Conservation (phyloP, 179 eudicot genomes). For the Dionaea muscipula region DNA sequence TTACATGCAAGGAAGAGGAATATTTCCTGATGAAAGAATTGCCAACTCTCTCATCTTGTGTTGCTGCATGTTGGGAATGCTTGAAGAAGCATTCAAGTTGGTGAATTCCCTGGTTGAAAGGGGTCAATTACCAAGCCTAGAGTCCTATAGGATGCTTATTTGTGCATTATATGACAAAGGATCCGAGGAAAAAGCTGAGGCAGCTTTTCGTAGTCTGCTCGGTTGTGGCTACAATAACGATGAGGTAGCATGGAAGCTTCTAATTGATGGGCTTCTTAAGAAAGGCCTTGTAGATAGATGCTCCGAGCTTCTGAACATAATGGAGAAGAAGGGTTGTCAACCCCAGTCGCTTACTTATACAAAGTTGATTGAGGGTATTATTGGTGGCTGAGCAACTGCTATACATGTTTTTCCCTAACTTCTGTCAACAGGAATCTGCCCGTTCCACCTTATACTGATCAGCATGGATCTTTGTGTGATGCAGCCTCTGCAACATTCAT, state of each 20-base stretch:
- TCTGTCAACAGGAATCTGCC: too few relatives aligned
- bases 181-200: slow-evolving; percentile 37
- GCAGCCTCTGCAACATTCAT: too few relatives aligned
- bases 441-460: too few relatives aligned
- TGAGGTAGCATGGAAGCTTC: slow-evolving; percentile 77
- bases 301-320: slow-evolving; percentile 43
- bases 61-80: slow-evolving; percentile 44
- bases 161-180: slow-evolving; percentile 60
- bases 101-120: slow-evolving; percentile 28
- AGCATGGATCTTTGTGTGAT: too few relatives aligned
- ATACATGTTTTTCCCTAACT: too few relatives aligned
- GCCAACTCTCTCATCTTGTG: slow-evolving; percentile 40
- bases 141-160: slow-evolving; percentile 39
- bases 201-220: slow-evolving; percentile 42
- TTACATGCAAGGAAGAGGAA: slow-evolving; percentile 40
- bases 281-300: slow-evolving; percentile 42
- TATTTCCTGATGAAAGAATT: slow-evolving; percentile 39
- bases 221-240: slow-evolving; percentile 55
- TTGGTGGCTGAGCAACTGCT: slow-evolving; percentile 12
- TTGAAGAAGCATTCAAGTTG: slow-evolving; percentile 35
- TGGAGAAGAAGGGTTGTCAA: slow-evolving; percentile 52
- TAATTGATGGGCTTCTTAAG: slow-evolving; percentile 63
- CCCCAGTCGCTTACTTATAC: slow-evolving; percentile 45
- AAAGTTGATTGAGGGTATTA: slow-evolving; percentile 41
- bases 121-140: slow-evolving; percentile 46